Evolutionary conservation across 2,329 filamentous ascomycete genomes (phyloP).

Genomic region (Sclerotinia sclerotiorum): DNA sequence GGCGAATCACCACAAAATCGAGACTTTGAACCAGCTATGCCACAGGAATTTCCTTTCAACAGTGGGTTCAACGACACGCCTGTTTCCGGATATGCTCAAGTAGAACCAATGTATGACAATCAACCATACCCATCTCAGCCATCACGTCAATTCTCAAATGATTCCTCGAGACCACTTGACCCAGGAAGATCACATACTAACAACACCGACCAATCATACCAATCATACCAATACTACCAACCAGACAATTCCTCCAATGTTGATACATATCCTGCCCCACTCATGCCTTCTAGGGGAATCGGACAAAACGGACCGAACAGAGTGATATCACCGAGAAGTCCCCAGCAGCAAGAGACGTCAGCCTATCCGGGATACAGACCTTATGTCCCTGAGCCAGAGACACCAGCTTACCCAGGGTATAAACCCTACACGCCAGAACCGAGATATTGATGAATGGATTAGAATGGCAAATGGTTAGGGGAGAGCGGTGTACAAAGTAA

Average conservation of each 20-base stretch:
- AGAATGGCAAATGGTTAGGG: background rate
- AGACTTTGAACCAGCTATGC: constrained; percentile 19
- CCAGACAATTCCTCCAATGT: constrained; percentile 14
- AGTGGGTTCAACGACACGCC: constrained; percentile 24
- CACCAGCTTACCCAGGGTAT: constrained; percentile 14
- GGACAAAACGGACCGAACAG: constrained; percentile 28
- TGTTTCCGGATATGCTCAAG: constrained; percentile 22
- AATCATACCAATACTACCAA: constrained; percentile 20
- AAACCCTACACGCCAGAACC: constrained; percentile 13
- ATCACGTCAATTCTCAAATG: constrained; percentile 33
- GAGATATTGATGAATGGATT: background rate
- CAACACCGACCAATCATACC: constrained; percentile 21
- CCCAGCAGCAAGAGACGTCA: constrained; percentile 9
- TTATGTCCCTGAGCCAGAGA: background rate
- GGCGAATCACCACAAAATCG: constrained; percentile 7
- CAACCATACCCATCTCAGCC: constrained; percentile 30
- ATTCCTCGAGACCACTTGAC: constrained; percentile 30
- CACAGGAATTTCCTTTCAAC: constrained; percentile 30
- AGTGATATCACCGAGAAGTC: constrained; percentile 31
- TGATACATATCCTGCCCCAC: constrained; percentile 16
- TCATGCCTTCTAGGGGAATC: constrained; percentile 30
- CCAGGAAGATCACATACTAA: constrained; percentile 33
- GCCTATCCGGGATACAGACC: constrained; percentile 19
- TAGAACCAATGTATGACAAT: constrained; percentile 26
- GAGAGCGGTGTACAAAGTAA: background rate